These are phyloP conservation scores for Haplosporangium sp. DNA, from an alignment of 371 early-diverging fungal genomes.

Conservation along the genomic window DNA sequence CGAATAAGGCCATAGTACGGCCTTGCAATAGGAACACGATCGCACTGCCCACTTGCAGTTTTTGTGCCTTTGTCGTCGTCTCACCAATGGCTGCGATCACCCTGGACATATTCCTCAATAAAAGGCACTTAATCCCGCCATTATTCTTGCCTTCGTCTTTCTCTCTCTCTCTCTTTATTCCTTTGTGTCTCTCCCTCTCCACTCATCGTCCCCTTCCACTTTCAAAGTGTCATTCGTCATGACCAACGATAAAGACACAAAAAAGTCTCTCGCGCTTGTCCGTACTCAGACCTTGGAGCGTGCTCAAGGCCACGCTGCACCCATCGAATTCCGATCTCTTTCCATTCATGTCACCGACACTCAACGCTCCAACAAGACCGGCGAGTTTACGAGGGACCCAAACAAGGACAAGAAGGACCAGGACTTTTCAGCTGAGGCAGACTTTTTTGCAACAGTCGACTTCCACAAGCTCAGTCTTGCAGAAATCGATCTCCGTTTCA, in stretches of 20 bases:
- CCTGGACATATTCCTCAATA: no score
- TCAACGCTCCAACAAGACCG: conserved; percentile 33
- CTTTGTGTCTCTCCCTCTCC: neutral
- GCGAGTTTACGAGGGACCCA: conserved; percentile 12
- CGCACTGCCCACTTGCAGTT: no score
- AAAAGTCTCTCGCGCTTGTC: conserved; percentile 48
- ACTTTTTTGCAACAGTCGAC: conserved; percentile 47
- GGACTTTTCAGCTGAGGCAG: conserved; percentile 26
- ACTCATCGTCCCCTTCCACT: neutral
- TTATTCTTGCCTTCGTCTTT: conserved; percentile 4
- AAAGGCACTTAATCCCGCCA: no score
- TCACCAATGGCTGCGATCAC: no score
- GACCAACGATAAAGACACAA: conserved; percentile 38
- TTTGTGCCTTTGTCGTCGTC: no score
- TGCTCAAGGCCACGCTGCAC: conserved; percentile 45
- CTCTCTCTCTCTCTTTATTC: conserved; percentile 6
- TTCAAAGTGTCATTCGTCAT: conserved; percentile 3
- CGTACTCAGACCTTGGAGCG: conserved; percentile 54
- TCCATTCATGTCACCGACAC: conserved; percentile 55
- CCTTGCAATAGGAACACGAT: no score
- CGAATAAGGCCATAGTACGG: no score
- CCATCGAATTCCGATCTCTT: conserved; percentile 53
- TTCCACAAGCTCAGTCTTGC: conserved; percentile 53
- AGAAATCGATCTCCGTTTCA: conserved; percentile 61
- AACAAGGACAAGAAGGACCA: conserved; percentile 27